Conservation (phyloP, 2,329 filamentous ascomycete genomes). For the Colletotrichum tofieldiae region DNA sequence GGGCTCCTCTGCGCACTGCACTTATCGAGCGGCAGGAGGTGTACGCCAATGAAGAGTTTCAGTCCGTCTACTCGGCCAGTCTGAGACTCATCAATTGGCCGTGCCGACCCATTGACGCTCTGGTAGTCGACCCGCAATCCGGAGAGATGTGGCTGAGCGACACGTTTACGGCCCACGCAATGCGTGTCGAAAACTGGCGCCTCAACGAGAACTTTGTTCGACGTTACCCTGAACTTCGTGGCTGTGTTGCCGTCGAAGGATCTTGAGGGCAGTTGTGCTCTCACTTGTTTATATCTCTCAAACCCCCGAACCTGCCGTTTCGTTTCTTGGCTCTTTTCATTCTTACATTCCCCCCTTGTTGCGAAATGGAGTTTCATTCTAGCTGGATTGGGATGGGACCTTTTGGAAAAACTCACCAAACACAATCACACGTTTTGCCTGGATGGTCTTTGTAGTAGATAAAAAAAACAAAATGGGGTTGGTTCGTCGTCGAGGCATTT, state of each 20-base stretch:
- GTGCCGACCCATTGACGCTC: constrained; percentile 45
- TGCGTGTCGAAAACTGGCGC: constrained; percentile 48
- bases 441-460: constrained; percentile 37
- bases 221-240: constrained; percentile 49
- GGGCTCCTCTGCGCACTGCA: constrained; percentile 53
- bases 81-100: constrained; percentile 56
- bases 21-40: constrained; percentile 54
- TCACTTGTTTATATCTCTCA: constrained; percentile 10
- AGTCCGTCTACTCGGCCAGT: constrained; percentile 52
- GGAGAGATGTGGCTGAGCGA: constrained; percentile 48
- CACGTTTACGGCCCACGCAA: constrained; percentile 47
- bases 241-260: constrained; percentile 41
- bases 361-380: constrained; percentile 33
- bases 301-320: neutral
- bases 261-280: constrained; percentile 2
- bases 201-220: constrained; percentile 47
- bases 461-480: constrained; percentile 31
- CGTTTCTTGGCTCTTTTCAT: constrained; percentile 26
- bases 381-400: constrained; percentile 38
- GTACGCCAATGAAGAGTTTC: constrained; percentile 57
- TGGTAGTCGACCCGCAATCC: constrained; percentile 47
- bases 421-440: constrained; percentile 18
- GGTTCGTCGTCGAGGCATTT: constrained; percentile 32
- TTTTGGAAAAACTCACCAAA: constrained; percentile 14
- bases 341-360: constrained; percentile 17